Evolutionary conservation across 176 grass and related monocot genomes (phyloP), one percentile per base, ranked within the genome.

Genomic region (Musa itinerans): DNA sequence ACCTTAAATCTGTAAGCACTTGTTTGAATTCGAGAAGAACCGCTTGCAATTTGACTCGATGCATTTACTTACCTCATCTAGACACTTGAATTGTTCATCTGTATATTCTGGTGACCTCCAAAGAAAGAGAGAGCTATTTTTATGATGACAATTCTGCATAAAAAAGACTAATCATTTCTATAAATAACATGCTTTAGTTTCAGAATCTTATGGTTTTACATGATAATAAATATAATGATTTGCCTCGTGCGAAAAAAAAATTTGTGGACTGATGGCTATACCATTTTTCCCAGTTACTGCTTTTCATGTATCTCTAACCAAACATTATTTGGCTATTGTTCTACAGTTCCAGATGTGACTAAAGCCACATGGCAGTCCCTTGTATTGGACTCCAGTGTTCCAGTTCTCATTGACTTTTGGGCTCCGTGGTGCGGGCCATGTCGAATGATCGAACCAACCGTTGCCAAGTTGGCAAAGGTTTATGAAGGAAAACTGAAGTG

Each of bases 401-500:
- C 75, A 9, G 58, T 77, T 63, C 58, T 77, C 21, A 8, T 77
- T 14, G 75, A 65, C n/a, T 77, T 65, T 52, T 65, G 58, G 58
- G 75, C 75, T 65, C 61, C 75, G 10, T 77, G 75, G 75, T 77
- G 75, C 13, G 58, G 75, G 29, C 58, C 58, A 10, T 77, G 75
- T 65, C 48, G 59, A 65, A 65, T 77, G 75, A 66, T 77, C 11
- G 75, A 77, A 10, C 75, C 75, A 24, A 65, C 20, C 8, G 17
- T 77, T 10, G 75, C 11, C 43, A 77, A 77, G 25, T n/a, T 77
- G 58, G 29, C 58, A 51, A 77, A 77, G 75, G n/a, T 2, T 52
- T 77, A 77, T 52, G 49, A 26, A 65, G 75, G 75, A 51, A 77
- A 77, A 52, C 49, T 77, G 75, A 77, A 77, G 12, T 77, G 75